Base-by-base conservation (phyloP, 495 filamentous ascomycete species). In the Neurospora sp. region DNA sequence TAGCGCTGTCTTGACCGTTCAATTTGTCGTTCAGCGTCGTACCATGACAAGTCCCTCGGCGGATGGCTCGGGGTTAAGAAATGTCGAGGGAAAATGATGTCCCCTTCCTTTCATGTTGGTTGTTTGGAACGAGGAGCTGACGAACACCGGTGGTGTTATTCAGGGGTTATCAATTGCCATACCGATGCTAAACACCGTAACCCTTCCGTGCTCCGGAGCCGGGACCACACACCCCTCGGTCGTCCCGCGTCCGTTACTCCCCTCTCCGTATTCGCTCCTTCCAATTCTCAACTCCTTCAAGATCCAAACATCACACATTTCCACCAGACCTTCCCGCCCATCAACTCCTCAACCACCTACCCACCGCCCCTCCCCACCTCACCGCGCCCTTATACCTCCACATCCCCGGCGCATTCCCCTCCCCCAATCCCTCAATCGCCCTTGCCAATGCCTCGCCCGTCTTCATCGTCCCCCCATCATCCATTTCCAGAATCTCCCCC, bases 381-480 rank as follows among this genome's bases (percentile, higher is more conserved):
- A 89, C 81, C 0, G 85, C 86, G 9, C 89, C 84, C 80, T 94
- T 95, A 79, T 95, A 94, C 23, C 82, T 79, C 82, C 86, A 84
- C 81, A 94, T 93, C 10, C 80, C 85, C 3, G 90, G 90, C 38
- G 89, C 89, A 83, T 86, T 94, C 7, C 92, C 92, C 70, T 77
- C 80, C 73, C 86, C 87, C 77, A 95, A 78, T 5, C 93, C 93
- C 75, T 94, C 91, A 77, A 95, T 90, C 0, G 92, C 92, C 18
- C 82, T 79, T 0, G 90, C 92, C 39, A 97, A 80, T 8, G 23
- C 92, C 70, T 77, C 81, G 72, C 86, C 87, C 77, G 94, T 78
- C 5, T 92, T 92, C 76, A 93, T 91, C 77, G 94, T 90, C 0
- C 91, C 92, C 16, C 83, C 80, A 1, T 96, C 79, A 38, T 89